A percentile compares a stretch with the other conserved stretches of the same genome.
Conservation (phyloP, 2,329 filamentous ascomycete genomes). For the Monosporascus sp. region DNA sequence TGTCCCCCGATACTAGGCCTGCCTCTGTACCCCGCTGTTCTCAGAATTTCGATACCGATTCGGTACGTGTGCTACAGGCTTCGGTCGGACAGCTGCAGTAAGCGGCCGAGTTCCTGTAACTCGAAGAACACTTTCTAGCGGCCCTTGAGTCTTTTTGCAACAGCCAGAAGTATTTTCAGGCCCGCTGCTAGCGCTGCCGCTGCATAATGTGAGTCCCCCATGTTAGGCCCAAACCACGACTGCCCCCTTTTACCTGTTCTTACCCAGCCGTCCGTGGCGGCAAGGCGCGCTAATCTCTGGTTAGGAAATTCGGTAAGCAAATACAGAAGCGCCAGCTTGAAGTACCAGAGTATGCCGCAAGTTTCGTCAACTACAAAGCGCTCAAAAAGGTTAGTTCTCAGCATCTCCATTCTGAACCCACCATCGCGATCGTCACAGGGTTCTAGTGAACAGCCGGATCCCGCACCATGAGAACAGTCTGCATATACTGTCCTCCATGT, state of each 20-base stretch:
- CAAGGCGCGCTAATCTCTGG: constrained; percentile 15
- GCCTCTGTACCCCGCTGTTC: neutral
- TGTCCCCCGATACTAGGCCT: neutral
- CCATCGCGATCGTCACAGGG: constrained; percentile 4
- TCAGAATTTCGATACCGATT: neutral
- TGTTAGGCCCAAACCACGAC: neutral
- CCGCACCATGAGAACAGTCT: no score
- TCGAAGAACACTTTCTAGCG: constrained; percentile 2
- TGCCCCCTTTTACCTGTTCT: neutral
- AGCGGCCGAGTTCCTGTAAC: neutral
- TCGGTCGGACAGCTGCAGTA: neutral
- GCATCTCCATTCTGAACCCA: constrained; percentile 3
- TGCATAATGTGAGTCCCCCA: constrained; percentile 29
- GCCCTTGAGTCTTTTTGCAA: constrained; percentile 4
- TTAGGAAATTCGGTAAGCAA: constrained; percentile 99
- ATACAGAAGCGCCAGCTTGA: constrained; percentile 99
- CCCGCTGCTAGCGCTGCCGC: constrained; percentile 19
- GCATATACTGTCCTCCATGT: neutral
- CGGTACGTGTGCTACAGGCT: neutral
- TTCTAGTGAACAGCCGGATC: no score
- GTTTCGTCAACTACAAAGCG: constrained; percentile 99
- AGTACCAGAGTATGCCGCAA: constrained; percentile 97
- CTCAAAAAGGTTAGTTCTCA: constrained; percentile 77
- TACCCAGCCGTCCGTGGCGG: neutral
- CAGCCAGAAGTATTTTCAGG: constrained; percentile 19